phyloP scores from a whole-genome alignment of 768 basidiomycete genomes.

The Postia placenta region DNA sequence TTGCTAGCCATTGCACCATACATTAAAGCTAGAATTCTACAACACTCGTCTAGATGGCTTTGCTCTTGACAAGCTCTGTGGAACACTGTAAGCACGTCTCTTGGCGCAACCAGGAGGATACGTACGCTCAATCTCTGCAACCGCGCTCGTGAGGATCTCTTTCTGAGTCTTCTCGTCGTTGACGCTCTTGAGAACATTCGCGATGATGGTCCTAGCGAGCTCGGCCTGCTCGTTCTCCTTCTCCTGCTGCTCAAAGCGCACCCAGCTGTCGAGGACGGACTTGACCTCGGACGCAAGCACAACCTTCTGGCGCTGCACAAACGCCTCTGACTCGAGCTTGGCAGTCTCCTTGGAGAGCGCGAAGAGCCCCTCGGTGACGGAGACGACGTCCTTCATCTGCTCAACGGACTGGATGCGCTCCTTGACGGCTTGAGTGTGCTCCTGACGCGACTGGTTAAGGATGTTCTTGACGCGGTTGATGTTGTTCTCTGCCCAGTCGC shows the following conservation, averaged over 20 bases:
- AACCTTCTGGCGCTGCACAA: slow-evolving; percentile 86
- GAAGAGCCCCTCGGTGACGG: slow-evolving; percentile 86
- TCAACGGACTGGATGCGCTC: slow-evolving; percentile 88
- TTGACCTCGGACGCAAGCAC: slow-evolving; percentile 87
- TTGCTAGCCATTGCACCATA: background rate
- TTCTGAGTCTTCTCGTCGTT: slow-evolving; percentile 86
- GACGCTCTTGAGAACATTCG: slow-evolving; percentile 77
- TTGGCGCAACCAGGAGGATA: slow-evolving; percentile 18
- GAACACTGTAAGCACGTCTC: slow-evolving; percentile 1
- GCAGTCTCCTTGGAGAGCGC: slow-evolving; percentile 95
- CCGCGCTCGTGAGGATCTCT: slow-evolving; percentile 72
- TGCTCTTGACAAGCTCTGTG: slow-evolving; percentile 84
- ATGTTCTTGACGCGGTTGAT: slow-evolving; percentile 79
- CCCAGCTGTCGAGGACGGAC: slow-evolving; percentile 95
- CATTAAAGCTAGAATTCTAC: background rate
- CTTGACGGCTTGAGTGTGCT: slow-evolving; percentile 91
- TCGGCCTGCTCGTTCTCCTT: slow-evolving; percentile 96
- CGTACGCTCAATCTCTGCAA: slow-evolving; percentile 91
- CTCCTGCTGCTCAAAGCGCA: slow-evolving; percentile 92
- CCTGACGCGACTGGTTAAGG: slow-evolving; percentile 73
- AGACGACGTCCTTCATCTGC: slow-evolving; percentile 94
- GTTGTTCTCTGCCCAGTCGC: slow-evolving; percentile 86
- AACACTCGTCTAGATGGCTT: slow-evolving; percentile 71
- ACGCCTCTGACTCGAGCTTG: slow-evolving; percentile 80
- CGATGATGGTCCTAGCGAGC: slow-evolving; percentile 82